Evolutionary conservation across 2,329 filamentous ascomycete species (phyloP), one percentile per base, ranked within the genome.

Genomic region (Bisporella sp.): DNA sequence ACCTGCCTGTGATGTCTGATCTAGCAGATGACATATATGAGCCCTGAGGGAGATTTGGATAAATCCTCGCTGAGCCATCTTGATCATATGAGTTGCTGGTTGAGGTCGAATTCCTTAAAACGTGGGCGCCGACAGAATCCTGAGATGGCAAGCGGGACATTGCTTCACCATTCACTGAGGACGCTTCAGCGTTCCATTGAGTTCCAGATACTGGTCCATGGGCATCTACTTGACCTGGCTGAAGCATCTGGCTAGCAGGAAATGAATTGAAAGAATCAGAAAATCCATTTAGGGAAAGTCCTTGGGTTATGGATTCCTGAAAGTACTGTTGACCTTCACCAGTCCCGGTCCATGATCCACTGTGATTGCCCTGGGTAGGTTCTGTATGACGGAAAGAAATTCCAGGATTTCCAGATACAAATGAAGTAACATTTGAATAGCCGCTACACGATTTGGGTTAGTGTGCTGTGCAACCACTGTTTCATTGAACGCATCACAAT

Each of bases 301-400:
- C 57, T 45, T 58, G 55, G 53, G 55, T 53, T 53, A 53, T 45
- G 50, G 59, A 47, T 46, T 58, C 59, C 47, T 60, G 54, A 41
- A 61, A 63, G 63, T 66, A 62, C 63, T 65, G 63, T 65, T 55
- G 52, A 50, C 58, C 63, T 61, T 64, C 61, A 61, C 52, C 54
- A 53, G 52, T 54, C 47, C 48, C 52, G 49, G 55, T 60, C 63
- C 62, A 65, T 59, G 56, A 48, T 62, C 55, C 62, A 57, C 58
- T 65, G 57, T 60, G 54, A 54, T 63, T 55, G 48, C 62, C 62
- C 57, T 62, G 59, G 51, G 40, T 50, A 59, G 62, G 60, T 64
- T 60, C 63, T 64, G 63, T 64, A 52, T 61, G 59, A 60, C 47
- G 54, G 40, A 62, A 64, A 62, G 63, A 61, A 64, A 64, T 57